Base-by-base conservation (phyloP, 2,329 filamentous ascomycete genomes). In the Cordyceps cicadae region DNA sequence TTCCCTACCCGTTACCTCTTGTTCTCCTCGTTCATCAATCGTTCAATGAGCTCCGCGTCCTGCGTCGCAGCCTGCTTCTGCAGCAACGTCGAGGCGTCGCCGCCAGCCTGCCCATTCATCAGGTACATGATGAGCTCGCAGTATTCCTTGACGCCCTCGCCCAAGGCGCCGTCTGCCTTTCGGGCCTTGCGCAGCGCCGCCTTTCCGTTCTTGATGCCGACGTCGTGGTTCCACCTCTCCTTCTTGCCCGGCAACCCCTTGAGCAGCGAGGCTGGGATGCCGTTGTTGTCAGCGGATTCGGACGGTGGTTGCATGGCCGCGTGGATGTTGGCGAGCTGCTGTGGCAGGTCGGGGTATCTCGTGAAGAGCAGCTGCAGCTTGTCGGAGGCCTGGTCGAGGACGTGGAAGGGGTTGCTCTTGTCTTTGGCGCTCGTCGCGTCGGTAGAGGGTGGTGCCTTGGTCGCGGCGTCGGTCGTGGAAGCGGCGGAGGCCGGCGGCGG, bases 141-240 rank as follows among this genome's bases (percentile, higher is more conserved):
- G 66, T 85, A 88, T 70, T 87, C 85, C 57, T 80, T 74, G 34
- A 88, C 74, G 5, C 76, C 84, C 65, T 86, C 82, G 34, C 83
- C 83, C 61, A 80, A 80, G 64, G 80, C 77, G n/a, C 79, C 77
- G 1, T 78, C 75, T 34, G 77, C 75, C 37, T 75, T 74, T 61
- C 81, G 76, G 39, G 81, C 79, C 59, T 71, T 76, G 48, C 79
- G 78, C 62, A 88, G 71, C 15, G 78, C 79, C 21, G 79, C 75
- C 50, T 82, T 79, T 1, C 83, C 86, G 21, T 79, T 79, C 59
- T 79, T 75, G 54, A 85, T 75, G 7, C 85, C 85, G 6, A 80
- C 75, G 54, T 87, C 83, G 50, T 76, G 75, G 24, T 80, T 82
- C 86, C 85, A 88, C 53, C 74, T 70, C 61, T 75, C 70, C 50